Conservation (phyloP, 495 filamentous ascomycete genomes). For the Melanomma pulvis-pyrius region DNA sequence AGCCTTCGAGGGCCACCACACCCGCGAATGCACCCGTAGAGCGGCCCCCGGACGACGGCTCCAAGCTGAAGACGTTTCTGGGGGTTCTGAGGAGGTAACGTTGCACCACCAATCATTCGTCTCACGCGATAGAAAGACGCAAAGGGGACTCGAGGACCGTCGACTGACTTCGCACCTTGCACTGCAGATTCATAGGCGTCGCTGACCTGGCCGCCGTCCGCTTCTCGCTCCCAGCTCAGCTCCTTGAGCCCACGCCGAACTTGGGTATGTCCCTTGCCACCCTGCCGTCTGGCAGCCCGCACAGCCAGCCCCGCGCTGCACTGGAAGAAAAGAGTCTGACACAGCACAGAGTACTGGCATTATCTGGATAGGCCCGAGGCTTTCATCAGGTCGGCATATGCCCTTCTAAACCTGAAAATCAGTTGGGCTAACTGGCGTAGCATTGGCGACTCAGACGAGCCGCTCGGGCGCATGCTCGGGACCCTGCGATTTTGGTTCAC, state of each 20-base stretch:
- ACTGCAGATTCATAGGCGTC: constrained; percentile 82
- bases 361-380: constrained; percentile 95
- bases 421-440: constrained; percentile 54
- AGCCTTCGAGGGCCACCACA: constrained; percentile 32
- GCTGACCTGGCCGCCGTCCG: constrained; percentile 92
- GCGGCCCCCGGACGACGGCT: constrained; percentile 74
- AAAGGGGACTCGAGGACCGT: constrained; percentile 28
- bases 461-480: constrained; percentile 87
- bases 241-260: constrained; percentile 93
- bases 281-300: not conserved
- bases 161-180: constrained; percentile 1
- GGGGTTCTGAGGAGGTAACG: constrained; percentile 74
- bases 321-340: constrained; percentile 13
- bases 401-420: not conserved
- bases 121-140: not conserved
- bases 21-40: constrained; percentile 49
- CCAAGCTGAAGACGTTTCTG: constrained; percentile 81
- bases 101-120: not conserved
- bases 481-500: constrained; percentile 97
- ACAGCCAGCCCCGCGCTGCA: not conserved
- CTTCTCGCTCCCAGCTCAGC: constrained; percentile 92
- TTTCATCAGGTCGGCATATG: constrained; percentile 67
- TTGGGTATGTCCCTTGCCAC: constrained; percentile 58
- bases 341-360: constrained; percentile 85
- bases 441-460: constrained; percentile 91